These are phyloP conservation scores for Carnegiea gigantea DNA, from an alignment of 179 eudicot genomes.

Conservation along the genomic window DNA sequence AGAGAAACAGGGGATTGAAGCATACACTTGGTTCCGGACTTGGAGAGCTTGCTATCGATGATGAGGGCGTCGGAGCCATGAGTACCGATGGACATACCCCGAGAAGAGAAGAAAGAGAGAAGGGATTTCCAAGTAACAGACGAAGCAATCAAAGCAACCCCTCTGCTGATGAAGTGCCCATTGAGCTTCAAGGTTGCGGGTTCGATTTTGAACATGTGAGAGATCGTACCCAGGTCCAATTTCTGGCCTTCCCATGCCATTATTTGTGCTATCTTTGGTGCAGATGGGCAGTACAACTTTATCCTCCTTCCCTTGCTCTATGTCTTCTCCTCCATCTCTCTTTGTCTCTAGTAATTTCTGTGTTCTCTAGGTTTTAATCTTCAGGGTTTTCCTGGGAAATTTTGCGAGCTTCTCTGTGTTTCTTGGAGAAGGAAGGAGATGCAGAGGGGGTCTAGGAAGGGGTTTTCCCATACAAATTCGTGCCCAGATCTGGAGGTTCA, in stretches of 20 bases:
- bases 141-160: conserved; percentile 34
- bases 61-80: conserved; percentile 43
- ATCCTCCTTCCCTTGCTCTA: conserved; percentile 24
- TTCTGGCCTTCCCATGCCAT: conserved; percentile 55
- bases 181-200: conserved; percentile 59
- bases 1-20: too few species aligned
- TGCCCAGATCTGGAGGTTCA: too few species aligned
- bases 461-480: too few species aligned
- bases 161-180: conserved; percentile 77
- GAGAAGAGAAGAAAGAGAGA: conserved; percentile 60
- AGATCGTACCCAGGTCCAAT: conserved; percentile 65
- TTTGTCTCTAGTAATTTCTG: background rate
- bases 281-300: conserved; percentile 53
- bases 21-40: too few species aligned
- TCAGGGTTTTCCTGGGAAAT: too few species aligned
- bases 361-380: background rate
- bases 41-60: conserved; percentile 21
- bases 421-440: too few species aligned
- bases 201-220: conserved; percentile 60
- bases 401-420: too few species aligned
- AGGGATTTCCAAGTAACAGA: too few species aligned
- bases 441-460: too few species aligned
- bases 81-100: conserved; percentile 67
- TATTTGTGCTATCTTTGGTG: conserved; percentile 41
- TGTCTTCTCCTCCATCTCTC: conserved; percentile 15